phyloP scores from a whole-genome alignment of 2,329 filamentous ascomycete species.

The Aspergillus sp. region DNA sequence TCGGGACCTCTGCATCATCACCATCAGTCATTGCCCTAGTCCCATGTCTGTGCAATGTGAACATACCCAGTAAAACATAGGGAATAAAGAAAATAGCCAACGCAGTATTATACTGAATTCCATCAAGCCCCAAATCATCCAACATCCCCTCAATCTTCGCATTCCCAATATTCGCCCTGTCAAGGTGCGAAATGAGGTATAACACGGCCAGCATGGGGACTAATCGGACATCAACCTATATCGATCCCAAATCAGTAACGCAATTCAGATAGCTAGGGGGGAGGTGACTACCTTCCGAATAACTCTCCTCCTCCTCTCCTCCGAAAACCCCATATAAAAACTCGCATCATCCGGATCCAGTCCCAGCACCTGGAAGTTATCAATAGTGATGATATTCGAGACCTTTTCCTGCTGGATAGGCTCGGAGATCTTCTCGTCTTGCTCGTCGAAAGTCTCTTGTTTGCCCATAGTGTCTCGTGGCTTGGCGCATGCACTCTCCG shows the following conservation, averaged over 20 bases:
- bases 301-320: constrained; percentile 15
- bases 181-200: constrained; percentile 21
- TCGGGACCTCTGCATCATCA: constrained; percentile 12
- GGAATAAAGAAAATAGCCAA: constrained; percentile 10
- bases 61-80: constrained; percentile 8
- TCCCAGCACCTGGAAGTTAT: constrained; percentile 24
- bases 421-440: constrained; percentile 6
- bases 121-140: constrained; percentile 13
- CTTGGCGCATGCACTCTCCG: too few relatives aligned
- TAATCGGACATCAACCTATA: constrained; percentile 10
- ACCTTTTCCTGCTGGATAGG: constrained; percentile 8
- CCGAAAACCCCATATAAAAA: constrained; percentile 22
- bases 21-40: neutral
- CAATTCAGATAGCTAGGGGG: neutral
- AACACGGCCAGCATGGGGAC: constrained; percentile 12
- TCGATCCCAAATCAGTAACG: too few relatives aligned
- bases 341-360: constrained; percentile 23
- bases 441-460: neutral
- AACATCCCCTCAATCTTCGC: constrained; percentile 19
- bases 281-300: constrained; percentile 8
- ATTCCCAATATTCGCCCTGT: constrained; percentile 24
- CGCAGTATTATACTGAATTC: constrained; percentile 16
- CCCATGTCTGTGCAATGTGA: constrained; percentile 2
- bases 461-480: neutral
- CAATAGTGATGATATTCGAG: constrained; percentile 17